Conservation (phyloP, 106 monocot species). For the Alisma plantagoaquatica region DNA sequence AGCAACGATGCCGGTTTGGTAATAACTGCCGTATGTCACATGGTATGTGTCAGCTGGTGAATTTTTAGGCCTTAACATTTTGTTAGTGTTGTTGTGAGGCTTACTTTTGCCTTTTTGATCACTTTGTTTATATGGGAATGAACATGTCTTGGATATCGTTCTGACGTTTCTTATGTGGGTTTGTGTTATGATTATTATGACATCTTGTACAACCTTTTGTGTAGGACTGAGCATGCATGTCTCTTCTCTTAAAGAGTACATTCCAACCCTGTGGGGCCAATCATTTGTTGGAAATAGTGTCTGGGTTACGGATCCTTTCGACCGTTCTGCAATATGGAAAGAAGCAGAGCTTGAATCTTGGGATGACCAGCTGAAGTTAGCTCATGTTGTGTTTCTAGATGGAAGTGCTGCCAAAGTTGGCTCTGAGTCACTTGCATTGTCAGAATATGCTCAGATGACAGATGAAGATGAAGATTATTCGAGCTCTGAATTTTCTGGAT, state of each 20-base stretch:
- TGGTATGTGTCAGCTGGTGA: no score
- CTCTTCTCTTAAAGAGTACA: slow-evolving; percentile 58
- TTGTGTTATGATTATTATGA: no score
- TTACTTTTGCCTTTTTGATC: no score
- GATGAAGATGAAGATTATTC: slow-evolving; percentile 25
- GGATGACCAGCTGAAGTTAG: slow-evolving; percentile 54
- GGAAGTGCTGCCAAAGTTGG: slow-evolving; percentile 53
- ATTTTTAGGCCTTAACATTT: no score
- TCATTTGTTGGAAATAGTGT: slow-evolving; percentile 73
- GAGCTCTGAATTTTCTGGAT: slow-evolving; percentile 21
- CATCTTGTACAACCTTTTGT: no score
- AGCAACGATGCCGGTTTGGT: slow-evolving; percentile 95
- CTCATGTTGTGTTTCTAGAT: slow-evolving; percentile 61
- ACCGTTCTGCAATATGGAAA: slow-evolving; percentile 56
- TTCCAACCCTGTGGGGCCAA: slow-evolving; percentile 56
- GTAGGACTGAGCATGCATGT: slow-evolving; percentile 55
- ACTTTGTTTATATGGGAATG: no score
- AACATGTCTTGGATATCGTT: no score
- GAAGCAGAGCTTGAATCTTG: slow-evolving; percentile 80
- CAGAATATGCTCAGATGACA: slow-evolving; percentile 53
- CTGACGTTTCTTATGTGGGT: no score
- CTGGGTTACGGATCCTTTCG: slow-evolving; percentile 38
- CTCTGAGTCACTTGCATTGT: slow-evolving; percentile 41
- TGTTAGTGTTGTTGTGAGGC: no score
- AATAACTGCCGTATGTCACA: slow-evolving; percentile 93